Evolutionary conservation across 192 early-diverging fungal species (phyloP).

Genomic region (Coemansia sp.): DNA sequence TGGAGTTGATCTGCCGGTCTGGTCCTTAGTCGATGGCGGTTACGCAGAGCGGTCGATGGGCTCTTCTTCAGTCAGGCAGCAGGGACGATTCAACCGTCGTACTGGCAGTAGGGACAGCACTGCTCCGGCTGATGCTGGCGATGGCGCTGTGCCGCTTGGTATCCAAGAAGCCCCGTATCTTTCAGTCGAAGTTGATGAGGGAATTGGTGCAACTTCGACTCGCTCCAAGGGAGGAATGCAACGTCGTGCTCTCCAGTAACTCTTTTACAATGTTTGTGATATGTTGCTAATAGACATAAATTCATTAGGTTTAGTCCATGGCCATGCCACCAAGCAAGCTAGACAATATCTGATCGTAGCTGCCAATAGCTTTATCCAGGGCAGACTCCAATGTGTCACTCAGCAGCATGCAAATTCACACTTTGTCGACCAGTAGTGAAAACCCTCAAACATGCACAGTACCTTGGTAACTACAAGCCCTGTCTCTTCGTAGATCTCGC

Average conservation of each 20-base stretch:
- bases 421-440: slow-evolving; percentile 40
- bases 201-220: slow-evolving; percentile 43
- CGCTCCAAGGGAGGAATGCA: slow-evolving; percentile 26
- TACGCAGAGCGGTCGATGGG: slow-evolving; percentile 53
- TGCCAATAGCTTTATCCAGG: too few relatives aligned
- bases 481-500: slow-evolving; percentile 57
- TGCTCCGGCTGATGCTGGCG: background rate
- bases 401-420: slow-evolving; percentile 36
- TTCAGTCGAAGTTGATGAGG: slow-evolving; percentile 44
- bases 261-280: background rate
- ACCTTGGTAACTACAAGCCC: slow-evolving; percentile 26
- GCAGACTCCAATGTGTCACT: background rate
- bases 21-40: slow-evolving; percentile 46
- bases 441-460: slow-evolving; percentile 36
- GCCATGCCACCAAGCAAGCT: slow-evolving; percentile 34
- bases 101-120: background rate
- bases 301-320: slow-evolving; percentile 27
- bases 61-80: slow-evolving; percentile 2
- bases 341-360: too few relatives aligned
- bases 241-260: slow-evolving; percentile 37
- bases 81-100: background rate
- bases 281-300: slow-evolving; percentile 4
- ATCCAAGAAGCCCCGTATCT: slow-evolving; percentile 55
- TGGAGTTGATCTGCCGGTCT: slow-evolving; percentile 45
- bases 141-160: slow-evolving; percentile 21